phyloP scores from a whole-genome alignment of 78 protist genomes.

The Guillardia theta region DNA sequence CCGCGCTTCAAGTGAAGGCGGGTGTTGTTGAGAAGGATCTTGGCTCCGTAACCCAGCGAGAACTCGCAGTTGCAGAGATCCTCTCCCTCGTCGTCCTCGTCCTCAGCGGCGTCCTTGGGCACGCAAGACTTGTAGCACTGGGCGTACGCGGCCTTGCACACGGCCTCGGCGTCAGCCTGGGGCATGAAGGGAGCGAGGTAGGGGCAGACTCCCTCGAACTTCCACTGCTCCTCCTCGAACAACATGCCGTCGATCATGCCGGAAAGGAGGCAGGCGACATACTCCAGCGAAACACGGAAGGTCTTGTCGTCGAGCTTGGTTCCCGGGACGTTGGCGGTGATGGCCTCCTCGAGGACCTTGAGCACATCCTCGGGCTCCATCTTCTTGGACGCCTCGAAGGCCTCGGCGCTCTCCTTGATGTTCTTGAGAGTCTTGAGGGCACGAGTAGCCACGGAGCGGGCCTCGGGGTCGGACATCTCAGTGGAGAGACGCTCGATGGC shows the following conservation, averaged over 20 bases:
- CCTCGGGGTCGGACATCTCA: conserved; percentile 74
- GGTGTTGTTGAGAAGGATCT: conserved; percentile 69
- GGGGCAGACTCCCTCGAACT: background rate
- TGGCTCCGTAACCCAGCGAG: conserved; percentile 71
- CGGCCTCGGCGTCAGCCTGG: background rate
- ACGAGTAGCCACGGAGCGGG: conserved; percentile 55
- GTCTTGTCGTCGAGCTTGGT: background rate
- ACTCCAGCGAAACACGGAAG: background rate
- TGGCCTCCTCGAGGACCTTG: conserved; percentile 1
- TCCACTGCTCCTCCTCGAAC: background rate
- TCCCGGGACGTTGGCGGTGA: background rate
- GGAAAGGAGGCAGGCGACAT: background rate
- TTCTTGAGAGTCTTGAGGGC: background rate
- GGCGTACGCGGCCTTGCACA: background rate
- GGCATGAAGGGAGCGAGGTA: background rate
- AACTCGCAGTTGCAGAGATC: conserved; percentile 70
- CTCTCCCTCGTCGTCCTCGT: conserved; percentile 68
- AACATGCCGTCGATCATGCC: background rate
- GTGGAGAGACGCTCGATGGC: conserved; percentile 46
- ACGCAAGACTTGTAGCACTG: background rate
- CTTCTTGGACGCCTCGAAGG: conserved; percentile 30
- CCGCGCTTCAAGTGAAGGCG: conserved; percentile 55
- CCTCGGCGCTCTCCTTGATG: conserved; percentile 22
- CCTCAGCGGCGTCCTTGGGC: conserved; percentile 17
- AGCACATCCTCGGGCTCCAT: background rate